Base-by-base conservation (phyloP, 768 basidiomycete species). In the Boletus pseudopeckii region DNA sequence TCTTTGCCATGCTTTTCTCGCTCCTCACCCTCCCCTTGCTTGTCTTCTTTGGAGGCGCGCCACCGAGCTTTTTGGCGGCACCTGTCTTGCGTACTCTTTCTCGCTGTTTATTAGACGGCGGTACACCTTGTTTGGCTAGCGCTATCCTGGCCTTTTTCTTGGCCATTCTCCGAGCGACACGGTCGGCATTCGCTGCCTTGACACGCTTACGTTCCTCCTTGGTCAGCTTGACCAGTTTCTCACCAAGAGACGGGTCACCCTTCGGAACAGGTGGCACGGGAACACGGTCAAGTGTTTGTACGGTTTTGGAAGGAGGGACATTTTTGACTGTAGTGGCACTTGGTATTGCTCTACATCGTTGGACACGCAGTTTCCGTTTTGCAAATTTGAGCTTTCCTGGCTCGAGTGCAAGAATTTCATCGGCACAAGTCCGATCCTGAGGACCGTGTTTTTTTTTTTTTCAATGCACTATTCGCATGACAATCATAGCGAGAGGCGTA, bases 381-480 rank as follows among this genome's bases (percentile, higher is more conserved):
- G 91, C 92, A 65, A 98, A 92, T 67, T 89, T 92, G 68, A 98
- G 82, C 59, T 86, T 88, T 42, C 69, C 74, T 17, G 81, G 75
- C 43, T 92, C 87, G 17, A 98, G 72, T 0, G 90, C 90, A 34
- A 99, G 76, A 41, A 98, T 70, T 72, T 98, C 93, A 67, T 99
- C 96, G 1, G 97, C 92, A 66, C 91, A 93, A 68, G 86, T 84
- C 1, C 85, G 84, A 59, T 97, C 92, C 95, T 98, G 59, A 8
- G 34, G 4, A 42, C 17, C 17, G 8, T 6, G 24, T 5, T 26
- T 26, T 6, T 26, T 6, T 26, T 6, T 1, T 22, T 28, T 33
- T 60, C 53, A 57, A 36, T 37, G 20, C 15, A 24, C 32, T 46
- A 15, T 40, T 42, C 39, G 5, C 37, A 36, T 15, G 7, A 4